Conservation (phyloP, 768 basidiomycete genomes). For the Termitomyces sp. region DNA sequence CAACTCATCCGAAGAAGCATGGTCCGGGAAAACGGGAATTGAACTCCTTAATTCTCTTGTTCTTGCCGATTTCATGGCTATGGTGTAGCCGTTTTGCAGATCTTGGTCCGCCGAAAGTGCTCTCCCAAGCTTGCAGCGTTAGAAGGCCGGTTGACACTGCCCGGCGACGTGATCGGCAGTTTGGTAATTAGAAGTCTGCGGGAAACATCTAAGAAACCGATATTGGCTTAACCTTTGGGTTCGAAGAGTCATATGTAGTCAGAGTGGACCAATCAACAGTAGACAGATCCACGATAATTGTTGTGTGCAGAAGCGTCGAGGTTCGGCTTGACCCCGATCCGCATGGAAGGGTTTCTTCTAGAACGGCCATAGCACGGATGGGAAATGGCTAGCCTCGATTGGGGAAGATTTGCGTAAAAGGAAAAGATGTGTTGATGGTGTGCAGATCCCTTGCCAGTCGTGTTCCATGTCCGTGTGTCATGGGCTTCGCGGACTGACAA, state of each 20-base stretch:
- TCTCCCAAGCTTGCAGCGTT: neutral
- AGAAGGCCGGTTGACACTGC: constrained; percentile 8
- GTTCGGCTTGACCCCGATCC: constrained; percentile 1
- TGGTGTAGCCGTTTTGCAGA: neutral
- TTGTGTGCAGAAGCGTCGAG: neutral
- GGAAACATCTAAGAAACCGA: constrained; percentile 13
- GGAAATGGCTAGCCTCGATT: constrained; percentile 7
- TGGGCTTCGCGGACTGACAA: constrained; percentile 15
- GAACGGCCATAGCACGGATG: constrained; percentile 7
- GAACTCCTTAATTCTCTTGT: neutral
- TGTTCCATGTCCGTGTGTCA: constrained; percentile 6
- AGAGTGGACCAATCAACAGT: neutral
- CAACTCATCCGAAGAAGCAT: neutral
- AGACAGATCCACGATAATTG: constrained; percentile 5
- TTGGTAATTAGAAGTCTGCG: constrained; percentile 13
- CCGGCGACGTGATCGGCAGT: constrained; percentile 18
- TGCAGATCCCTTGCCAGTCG: constrained; percentile 11
- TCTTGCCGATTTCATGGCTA: neutral
- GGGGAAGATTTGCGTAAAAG: constrained; percentile 13
- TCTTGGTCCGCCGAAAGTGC: constrained; percentile 7
- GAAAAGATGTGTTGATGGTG: constrained; percentile 7
- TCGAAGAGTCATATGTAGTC: neutral
- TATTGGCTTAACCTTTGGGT: constrained; percentile 6
- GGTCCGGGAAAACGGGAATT: neutral
- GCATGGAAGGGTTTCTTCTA: constrained; percentile 2